These are phyloP conservation scores for Lentinus tigrinus DNA, from an alignment of 768 basidiomycete species.

Conservation along the genomic window DNA sequence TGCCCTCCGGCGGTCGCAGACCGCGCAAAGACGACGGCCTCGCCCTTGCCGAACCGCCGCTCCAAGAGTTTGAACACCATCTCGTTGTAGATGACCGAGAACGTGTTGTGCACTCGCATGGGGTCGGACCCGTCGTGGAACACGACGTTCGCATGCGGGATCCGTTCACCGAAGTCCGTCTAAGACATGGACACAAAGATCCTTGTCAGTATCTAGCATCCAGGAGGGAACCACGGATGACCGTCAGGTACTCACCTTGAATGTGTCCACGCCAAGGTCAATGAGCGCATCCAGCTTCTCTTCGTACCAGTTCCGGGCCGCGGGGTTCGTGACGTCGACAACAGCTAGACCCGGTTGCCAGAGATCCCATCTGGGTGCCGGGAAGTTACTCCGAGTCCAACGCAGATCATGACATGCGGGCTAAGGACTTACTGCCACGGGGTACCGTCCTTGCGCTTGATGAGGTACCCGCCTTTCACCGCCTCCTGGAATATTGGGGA, in stretches of 20 bases:
- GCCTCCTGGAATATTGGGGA: conserved; percentile 72
- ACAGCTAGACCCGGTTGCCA: conserved; percentile 67
- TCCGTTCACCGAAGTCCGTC: conserved; percentile 80
- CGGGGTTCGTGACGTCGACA: conserved; percentile 64
- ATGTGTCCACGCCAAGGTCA: conserved; percentile 46
- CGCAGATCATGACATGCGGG: not conserved
- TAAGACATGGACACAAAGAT: conserved; percentile 19
- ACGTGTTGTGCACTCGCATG: conserved; percentile 70
- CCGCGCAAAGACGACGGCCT: conserved; percentile 70
- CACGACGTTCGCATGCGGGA: conserved; percentile 61
- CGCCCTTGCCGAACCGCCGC: conserved; percentile 56
- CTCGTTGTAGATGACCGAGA: conserved; percentile 68
- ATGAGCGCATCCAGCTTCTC: conserved; percentile 42
- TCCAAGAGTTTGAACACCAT: conserved; percentile 63
- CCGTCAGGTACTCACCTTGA: conserved; percentile 48
- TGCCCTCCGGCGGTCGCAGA: conserved; percentile 71
- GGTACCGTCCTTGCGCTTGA: conserved; percentile 64
- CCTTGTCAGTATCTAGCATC: not conserved
- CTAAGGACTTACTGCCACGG: conserved; percentile 58
- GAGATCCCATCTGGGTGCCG: conserved; percentile 46
- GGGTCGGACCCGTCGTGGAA: conserved; percentile 72
- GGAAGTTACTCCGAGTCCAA: not conserved
- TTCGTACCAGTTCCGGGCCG: conserved; percentile 47
- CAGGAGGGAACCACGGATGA: not conserved
- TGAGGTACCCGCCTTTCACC: conserved; percentile 63